Conservation (phyloP, 2,329 filamentous ascomycete genomes). For the Verticillium zaregamsianum region DNA sequence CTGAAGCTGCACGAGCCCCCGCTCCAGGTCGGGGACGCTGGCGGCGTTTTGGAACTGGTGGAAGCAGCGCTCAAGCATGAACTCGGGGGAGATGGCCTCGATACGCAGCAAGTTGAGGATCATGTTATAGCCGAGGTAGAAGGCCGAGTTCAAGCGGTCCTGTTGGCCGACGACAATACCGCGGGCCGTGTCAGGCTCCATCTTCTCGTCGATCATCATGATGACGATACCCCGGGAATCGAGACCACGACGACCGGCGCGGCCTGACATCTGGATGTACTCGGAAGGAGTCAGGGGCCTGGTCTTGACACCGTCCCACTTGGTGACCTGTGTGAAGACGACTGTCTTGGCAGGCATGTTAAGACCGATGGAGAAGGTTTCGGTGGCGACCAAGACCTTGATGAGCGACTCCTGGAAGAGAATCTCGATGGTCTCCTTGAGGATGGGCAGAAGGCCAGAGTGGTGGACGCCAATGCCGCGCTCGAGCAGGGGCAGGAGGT, state of each 20-base stretch:
- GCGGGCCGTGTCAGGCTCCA: constrained; percentile 91
- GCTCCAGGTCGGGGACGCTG: constrained; percentile 78
- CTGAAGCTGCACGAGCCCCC: constrained; percentile 75
- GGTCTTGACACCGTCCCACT: constrained; percentile 80
- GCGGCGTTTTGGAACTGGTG: constrained; percentile 97
- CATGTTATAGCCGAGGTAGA: constrained; percentile 99
- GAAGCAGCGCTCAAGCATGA: constrained; percentile 98
- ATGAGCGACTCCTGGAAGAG: constrained; percentile 97
- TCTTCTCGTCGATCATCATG: constrained; percentile 98
- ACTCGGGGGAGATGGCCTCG: constrained; percentile 98
- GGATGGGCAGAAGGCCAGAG: constrained; percentile 86
- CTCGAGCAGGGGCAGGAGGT: constrained; percentile 83
- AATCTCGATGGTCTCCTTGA: constrained; percentile 99
- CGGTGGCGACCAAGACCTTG: constrained; percentile 96
- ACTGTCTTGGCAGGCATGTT: constrained; percentile 99
- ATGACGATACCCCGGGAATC: constrained; percentile 98
- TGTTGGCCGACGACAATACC: constrained; percentile 95
- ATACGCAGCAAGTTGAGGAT: constrained; percentile 93
- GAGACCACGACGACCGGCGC: constrained; percentile 92
- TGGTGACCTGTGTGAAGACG: constrained; percentile 95
- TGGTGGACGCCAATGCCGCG: constrained; percentile 97
- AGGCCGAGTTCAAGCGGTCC: constrained; percentile 95
- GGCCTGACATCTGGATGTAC: constrained; percentile 98
- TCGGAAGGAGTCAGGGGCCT: constrained; percentile 90
- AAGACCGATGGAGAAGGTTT: constrained; percentile 96